These are phyloP conservation scores for Scorias spongiosa DNA, from an alignment of 2,329 filamentous ascomycete genomes.

Conservation along the genomic window DNA sequence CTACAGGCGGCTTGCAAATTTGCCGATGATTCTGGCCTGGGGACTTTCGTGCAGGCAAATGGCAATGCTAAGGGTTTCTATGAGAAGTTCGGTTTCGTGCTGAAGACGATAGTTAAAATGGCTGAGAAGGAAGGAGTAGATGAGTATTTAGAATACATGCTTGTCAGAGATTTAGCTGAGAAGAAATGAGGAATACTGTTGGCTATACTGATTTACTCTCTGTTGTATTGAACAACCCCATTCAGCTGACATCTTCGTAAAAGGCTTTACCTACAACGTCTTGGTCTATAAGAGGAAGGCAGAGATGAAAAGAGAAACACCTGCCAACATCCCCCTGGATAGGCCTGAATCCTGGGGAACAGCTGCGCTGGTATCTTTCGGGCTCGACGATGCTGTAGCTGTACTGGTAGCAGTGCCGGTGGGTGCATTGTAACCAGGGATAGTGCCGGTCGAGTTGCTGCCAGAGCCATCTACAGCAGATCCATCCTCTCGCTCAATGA, in stretches of 20 bases:
- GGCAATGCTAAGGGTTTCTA: conserved; percentile 6
- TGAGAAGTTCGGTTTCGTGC: conserved; percentile 4
- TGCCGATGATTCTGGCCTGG: conserved; percentile 7
- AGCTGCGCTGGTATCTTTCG: background rate
- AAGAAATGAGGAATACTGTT: background rate
- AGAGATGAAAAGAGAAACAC: too few relatives aligned
- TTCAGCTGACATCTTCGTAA: too few relatives aligned
- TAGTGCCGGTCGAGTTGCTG: conserved; percentile 9
- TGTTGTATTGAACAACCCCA: too few relatives aligned
- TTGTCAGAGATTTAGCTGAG: conserved; percentile 3
- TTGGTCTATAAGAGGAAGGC: too few relatives aligned
- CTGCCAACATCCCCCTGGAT: too few relatives aligned
- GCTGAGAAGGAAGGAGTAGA: conserved; percentile 3
- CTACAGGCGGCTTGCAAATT: conserved; percentile 9
- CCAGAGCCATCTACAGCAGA: conserved; percentile 6
- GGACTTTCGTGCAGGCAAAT: conserved; percentile 14
- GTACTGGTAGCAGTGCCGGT: background rate
- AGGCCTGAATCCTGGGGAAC: too few relatives aligned
- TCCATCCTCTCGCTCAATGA: conserved; percentile 20
- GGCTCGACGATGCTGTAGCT: background rate
- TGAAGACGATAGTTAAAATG: conserved; percentile 4
- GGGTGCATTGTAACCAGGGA: conserved; percentile 1
- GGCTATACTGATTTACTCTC: too few relatives aligned
- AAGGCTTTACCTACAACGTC: too few relatives aligned
- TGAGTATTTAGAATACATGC: conserved; percentile 8